Conservation (phyloP, 2,329 filamentous ascomycete genomes). For the Colletotrichum trifolii region DNA sequence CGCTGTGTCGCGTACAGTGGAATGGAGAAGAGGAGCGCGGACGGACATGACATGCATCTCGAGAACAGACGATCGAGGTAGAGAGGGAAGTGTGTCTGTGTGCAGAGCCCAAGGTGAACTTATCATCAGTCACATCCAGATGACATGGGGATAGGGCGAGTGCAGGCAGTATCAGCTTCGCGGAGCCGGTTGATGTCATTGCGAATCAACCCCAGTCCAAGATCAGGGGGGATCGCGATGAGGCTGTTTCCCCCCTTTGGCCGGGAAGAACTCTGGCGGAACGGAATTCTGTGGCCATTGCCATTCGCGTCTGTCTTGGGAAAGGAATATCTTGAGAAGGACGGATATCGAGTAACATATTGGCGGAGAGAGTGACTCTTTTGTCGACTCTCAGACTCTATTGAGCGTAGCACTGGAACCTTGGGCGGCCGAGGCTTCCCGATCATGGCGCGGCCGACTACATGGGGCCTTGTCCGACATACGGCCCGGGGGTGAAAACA, state of each 20-base stretch:
- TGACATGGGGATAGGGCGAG: background rate
- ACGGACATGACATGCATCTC: constrained; percentile 10
- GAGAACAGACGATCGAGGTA: background rate
- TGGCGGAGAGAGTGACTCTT: background rate
- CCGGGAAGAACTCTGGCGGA: no score
- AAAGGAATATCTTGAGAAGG: no score
- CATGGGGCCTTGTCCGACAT: constrained; percentile 7
- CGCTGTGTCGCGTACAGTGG: constrained; percentile 33
- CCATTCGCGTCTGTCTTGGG: no score
- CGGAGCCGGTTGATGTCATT: background rate
- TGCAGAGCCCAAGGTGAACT: background rate
- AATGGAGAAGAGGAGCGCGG: constrained; percentile 28
- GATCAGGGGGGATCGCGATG: background rate
- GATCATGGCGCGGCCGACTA: constrained; percentile 5
- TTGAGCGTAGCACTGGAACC: constrained; percentile 20
- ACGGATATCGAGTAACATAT: no score
- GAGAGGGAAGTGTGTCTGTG: background rate
- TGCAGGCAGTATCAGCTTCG: background rate
- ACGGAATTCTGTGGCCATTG: no score
- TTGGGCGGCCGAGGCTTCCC: constrained; percentile 16
- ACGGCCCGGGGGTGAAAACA: no score
- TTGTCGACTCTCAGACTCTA: constrained; percentile 13
- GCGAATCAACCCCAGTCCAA: no score
- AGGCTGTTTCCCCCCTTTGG: background rate
- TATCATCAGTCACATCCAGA: constrained; percentile 7